Evolutionary conservation across 768 basidiomycete species (phyloP).

Genomic region (Lactarius sp.): DNA sequence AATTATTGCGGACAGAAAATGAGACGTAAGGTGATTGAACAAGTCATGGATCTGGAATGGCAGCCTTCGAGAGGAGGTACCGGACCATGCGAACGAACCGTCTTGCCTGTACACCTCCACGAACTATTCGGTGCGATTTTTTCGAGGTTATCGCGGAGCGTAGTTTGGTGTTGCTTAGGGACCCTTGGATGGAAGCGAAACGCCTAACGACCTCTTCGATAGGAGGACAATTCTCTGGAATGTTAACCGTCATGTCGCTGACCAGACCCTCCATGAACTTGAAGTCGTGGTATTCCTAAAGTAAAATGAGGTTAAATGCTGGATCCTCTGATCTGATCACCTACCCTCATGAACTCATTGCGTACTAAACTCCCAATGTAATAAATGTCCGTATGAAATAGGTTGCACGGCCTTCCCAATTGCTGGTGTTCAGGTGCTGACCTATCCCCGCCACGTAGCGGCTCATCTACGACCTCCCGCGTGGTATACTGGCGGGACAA

Average conservation of each 20-base stretch:
- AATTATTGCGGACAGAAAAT: background rate
- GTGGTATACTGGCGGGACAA: slow-evolving; percentile 29
- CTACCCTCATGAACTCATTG: slow-evolving; percentile 30
- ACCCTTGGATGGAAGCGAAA: background rate
- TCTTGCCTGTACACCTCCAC: background rate
- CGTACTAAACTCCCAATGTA: slow-evolving; percentile 34
- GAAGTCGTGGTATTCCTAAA: slow-evolving; percentile 27
- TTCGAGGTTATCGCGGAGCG: slow-evolving; percentile 13
- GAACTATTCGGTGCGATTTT: background rate
- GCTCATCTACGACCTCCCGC: slow-evolving; percentile 28
- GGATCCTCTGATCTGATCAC: background rate
- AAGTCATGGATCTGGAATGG: slow-evolving; percentile 7
- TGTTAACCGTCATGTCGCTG: slow-evolving; percentile 27
- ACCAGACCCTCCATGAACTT: slow-evolving; percentile 30
- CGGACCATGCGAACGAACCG: slow-evolving; percentile 1
- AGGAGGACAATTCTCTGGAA: slow-evolving; percentile 31
- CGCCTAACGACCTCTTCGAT: slow-evolving; percentile 14
- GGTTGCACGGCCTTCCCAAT: slow-evolving; percentile 25
- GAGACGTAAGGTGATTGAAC: too few species aligned
- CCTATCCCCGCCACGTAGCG: slow-evolving; percentile 41
- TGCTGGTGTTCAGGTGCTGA: slow-evolving; percentile 34
- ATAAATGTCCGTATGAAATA: slow-evolving; percentile 36
- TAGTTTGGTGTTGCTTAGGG: slow-evolving; percentile 6
- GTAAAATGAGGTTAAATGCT: background rate
- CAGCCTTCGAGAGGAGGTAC: slow-evolving; percentile 3